Evolutionary conservation across 768 basidiomycete species (phyloP).

Genomic region (Termitomyces heimii): DNA sequence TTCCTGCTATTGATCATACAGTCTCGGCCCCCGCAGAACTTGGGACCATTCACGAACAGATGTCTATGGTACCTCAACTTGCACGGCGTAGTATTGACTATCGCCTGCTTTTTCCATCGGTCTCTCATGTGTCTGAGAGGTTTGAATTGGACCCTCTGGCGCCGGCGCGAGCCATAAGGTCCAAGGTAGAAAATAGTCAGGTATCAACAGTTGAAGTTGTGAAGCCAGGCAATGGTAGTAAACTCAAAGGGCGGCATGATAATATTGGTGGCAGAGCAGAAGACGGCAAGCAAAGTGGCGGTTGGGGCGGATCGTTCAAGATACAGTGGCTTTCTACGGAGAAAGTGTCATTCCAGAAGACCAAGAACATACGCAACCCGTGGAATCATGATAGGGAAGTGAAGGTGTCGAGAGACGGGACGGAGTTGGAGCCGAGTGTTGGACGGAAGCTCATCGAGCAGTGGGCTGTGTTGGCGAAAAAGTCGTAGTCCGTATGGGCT

Average conservation of each 20-base stretch:
- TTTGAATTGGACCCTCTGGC: conserved; percentile 37
- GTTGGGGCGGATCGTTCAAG: conserved; percentile 79
- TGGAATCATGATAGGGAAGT: conserved; percentile 88
- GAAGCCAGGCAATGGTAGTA: conserved; percentile 4
- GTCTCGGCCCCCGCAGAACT: conserved; percentile 54
- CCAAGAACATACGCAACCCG: conserved; percentile 79
- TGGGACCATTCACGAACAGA: conserved; percentile 27
- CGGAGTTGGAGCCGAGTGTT: conserved; percentile 80
- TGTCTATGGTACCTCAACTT: conserved; percentile 15
- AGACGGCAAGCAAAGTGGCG: conserved; percentile 45
- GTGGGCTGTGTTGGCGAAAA: conserved; percentile 44
- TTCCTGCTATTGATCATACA: conserved; percentile 1
- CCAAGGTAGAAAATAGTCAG: conserved; percentile 4
- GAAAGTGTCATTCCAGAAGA: conserved; percentile 67
- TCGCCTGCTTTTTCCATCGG: conserved; percentile 3
- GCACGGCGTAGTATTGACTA: conserved; percentile 26
- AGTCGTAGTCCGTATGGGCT: not conserved
- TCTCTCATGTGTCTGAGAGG: not conserved
- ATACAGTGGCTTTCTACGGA: conserved; percentile 77
- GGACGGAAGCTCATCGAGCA: conserved; percentile 65
- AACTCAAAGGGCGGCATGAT: conserved; percentile 5
- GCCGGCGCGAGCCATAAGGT: conserved; percentile 30
- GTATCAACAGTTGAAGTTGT: conserved; percentile 12
- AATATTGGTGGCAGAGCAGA: conserved; percentile 6
- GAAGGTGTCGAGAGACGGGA: conserved; percentile 85